Evolutionary conservation across 1,139 yeast species (phyloP), one percentile per base, ranked within the genome.

Genomic region (Kluyveromyces marxianus): DNA sequence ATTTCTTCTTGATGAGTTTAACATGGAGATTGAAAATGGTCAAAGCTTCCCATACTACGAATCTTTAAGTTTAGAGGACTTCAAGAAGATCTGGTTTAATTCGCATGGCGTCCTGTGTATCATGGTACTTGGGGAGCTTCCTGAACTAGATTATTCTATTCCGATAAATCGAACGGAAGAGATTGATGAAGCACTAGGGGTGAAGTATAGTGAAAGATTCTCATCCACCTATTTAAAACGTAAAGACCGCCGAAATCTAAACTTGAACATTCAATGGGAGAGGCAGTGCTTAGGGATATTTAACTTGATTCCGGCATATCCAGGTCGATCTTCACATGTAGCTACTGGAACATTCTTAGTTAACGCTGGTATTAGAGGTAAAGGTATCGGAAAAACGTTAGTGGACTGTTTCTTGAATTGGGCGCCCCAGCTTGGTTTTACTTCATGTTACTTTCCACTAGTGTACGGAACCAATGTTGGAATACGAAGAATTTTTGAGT

Each of bases 241-340:
- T 10, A 62, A 62, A 44, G 56, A 56, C 31, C 50, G 53, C 10
- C 55, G 58, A 32, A 62, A 63, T 45, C 45, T 56, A 26, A 56
- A 59, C 40, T 45, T 62, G 30, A 58, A 55, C 46, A 74, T 85
- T 41, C 85, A 83, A 53, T 87, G 97, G 96, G 95, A 87, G 54
- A 83, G 86, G 59, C 88, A 84, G 65, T 87, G 96, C 62, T 69
- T 92, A 48, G 97, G 97, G 0, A 75, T 88, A 2, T 89, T 89
- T 60, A 80, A 76, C 60, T 74, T 90, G 49, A 85, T 85, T 55
- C 95, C 97, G 4, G 86, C 88, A 58, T 92, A 83, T 59, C 96
- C 97, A 0, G 97, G 97, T 2, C 71, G 97, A 42, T 83, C 95
- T 42, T 79, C 95, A 0, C 97, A 90, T 63, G 83, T 92, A n/a